Evolutionary conservation across 2,329 filamentous ascomycete genomes (phyloP), one percentile per base, ranked within the genome.

Genomic region (Phaeosphaeria sp.): DNA sequence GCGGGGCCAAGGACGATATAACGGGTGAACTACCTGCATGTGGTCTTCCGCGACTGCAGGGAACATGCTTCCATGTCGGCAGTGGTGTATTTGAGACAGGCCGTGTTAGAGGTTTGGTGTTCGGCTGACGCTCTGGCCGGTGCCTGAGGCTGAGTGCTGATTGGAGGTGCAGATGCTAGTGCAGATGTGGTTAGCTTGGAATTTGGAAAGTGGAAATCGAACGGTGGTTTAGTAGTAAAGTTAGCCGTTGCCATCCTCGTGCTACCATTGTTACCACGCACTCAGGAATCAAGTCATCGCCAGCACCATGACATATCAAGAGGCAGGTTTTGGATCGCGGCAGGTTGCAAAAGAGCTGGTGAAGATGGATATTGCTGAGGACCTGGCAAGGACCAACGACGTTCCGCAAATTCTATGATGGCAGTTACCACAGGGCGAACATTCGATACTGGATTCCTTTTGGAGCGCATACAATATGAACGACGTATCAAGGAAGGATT

Each of bases 81-180:
- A 55, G 58, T 44, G 51, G 57, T 27, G 51, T 43, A 52, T 33
- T 25, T 60, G 66, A 66, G 66, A 68, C 66, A 42, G 27, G 49
- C 55, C 53, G 43, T 56, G 66, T 67, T 47, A 64, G 63, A 60
- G 55, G 46, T 54, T 52, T 43, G 25, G 50, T 43, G 23, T 25
- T 27, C 46, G 56, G 47, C 54, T 65, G 52, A 54, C 43, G 10
- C 33, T 18, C 51, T 27, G 46, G 46, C 50, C 52, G 55, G 22
- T 59, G 58, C 55, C 58, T 55, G 47, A 57, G 50, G 52, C 46
- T 47, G 46, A 18, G 21, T 7, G 15, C 5, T 15, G 43, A 25
- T 46, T 39, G 36, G 36, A 39, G 2, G 15, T 2, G 15, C 2
- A 4, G 15, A 15, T 17, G 36, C 43, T 46, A 46, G 43, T 20